A percentile compares a stretch with the other conserved stretches of the same genome.
phyloP scores from a whole-genome alignment of 148 eudicot genomes.

The Camellia granthamiana region DNA sequence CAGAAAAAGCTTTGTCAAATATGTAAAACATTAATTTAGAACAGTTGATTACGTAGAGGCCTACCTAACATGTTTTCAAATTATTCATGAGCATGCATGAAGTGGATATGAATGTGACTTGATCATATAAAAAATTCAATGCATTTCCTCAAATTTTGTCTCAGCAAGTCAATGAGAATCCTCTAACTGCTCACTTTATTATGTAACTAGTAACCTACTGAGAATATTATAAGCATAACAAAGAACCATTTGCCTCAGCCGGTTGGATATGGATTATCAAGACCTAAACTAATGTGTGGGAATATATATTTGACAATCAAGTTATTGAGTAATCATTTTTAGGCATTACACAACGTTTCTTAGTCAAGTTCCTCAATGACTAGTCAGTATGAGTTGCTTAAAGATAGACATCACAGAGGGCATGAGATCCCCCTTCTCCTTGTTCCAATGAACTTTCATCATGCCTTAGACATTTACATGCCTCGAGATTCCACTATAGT shows the following conservation, averaged over 20 bases:
- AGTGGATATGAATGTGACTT: slow-evolving; percentile 1
- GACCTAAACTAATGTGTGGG: background rate
- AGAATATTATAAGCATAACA: background rate
- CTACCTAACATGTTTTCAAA: slow-evolving; percentile 14
- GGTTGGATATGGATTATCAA: background rate
- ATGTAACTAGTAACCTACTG: slow-evolving; percentile 1
- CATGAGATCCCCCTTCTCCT: too few species aligned
- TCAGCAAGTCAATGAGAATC: slow-evolving; percentile 20
- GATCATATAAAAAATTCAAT: background rate
- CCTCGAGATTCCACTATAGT: too few species aligned
- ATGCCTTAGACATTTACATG: too few species aligned
- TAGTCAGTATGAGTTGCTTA: background rate
- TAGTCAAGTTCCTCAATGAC: background rate
- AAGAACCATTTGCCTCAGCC: background rate
- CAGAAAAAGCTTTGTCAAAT: slow-evolving; percentile 14
- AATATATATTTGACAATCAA: background rate
- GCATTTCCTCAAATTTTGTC: background rate
- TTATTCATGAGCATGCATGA: slow-evolving; percentile 19
- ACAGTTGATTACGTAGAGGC: slow-evolving; percentile 8
- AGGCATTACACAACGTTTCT: background rate
- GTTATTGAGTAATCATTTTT: background rate
- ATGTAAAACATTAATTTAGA: background rate
- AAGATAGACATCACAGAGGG: background rate
- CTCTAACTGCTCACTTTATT: slow-evolving; percentile 21
- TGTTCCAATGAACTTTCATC: too few species aligned